phyloP scores from a whole-genome alignment of 768 basidiomycete genomes.

The Podaxis sp. region DNA sequence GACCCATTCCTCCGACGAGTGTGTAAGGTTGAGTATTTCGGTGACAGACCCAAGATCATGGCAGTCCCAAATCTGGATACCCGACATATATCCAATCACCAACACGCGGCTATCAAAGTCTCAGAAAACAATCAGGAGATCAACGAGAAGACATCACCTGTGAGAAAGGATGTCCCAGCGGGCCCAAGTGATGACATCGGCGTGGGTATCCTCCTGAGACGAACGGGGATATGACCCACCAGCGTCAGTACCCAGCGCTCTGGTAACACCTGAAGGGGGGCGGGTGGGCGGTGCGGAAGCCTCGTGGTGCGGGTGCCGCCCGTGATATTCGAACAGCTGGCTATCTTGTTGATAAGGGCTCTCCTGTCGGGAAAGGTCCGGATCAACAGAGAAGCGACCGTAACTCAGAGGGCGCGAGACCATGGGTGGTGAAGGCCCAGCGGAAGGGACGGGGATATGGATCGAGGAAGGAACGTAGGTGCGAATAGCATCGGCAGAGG shows the following conservation, averaged over 20 bases:
- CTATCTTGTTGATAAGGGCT: neutral
- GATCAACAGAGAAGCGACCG: conserved; percentile 12
- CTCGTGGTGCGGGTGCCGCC: neutral
- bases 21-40: conserved; percentile 54
- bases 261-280: neutral
- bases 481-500: conserved; percentile 30
- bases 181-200: conserved; percentile 8
- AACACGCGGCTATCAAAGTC: neutral
- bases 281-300: neutral
- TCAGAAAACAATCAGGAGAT: neutral
- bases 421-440: conserved; percentile 47
- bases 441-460: conserved; percentile 29
- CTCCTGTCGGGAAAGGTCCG: conserved; percentile 6
- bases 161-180: conserved; percentile 8
- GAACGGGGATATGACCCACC: conserved; percentile 1
- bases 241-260: neutral
- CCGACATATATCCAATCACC: conserved; percentile 42
- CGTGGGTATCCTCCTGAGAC: neutral
- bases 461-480: conserved; percentile 55
- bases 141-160: neutral
- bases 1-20: conserved; percentile 19
- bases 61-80: conserved; percentile 66
- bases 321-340: neutral
- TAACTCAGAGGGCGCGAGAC: conserved; percentile 31
- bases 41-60: conserved; percentile 40